These are phyloP conservation scores for Aethionema arabicum DNA, from an alignment of 345 rosid species.

Conservation along the genomic window DNA sequence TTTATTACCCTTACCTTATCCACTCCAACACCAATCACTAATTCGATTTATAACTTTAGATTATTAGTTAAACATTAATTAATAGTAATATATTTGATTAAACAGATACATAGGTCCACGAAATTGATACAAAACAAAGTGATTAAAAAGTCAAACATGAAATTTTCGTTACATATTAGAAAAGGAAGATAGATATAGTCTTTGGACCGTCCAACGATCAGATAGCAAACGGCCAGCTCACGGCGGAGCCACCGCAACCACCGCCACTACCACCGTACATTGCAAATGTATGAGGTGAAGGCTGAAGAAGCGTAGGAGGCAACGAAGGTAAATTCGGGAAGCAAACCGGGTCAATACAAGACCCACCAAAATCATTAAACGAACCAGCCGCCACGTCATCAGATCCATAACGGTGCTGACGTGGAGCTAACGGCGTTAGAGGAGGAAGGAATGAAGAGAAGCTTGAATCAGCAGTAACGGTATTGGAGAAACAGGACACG, in stretches of 20 bases:
- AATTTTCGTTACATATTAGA: not conserved
- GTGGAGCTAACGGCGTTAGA: slow-evolving; percentile 26
- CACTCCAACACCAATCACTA: too few species aligned
- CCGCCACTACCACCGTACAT: slow-evolving; percentile 7
- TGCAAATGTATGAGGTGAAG: slow-evolving; percentile 24
- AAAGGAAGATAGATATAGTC: not conserved
- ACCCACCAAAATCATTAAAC: slow-evolving; percentile 10
- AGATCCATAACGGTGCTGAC: slow-evolving; percentile 26
- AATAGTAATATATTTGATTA: too few species aligned
- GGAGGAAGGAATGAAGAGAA: slow-evolving; percentile 23
- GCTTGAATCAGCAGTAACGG: slow-evolving; percentile 43
- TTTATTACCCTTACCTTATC: too few species aligned
- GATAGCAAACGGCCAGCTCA: slow-evolving; percentile 36
- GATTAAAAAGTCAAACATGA: not conserved
- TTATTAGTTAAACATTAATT: too few species aligned
- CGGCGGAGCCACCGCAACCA: slow-evolving; percentile 14
- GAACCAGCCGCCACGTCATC: slow-evolving; percentile 31
- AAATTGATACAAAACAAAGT: too few species aligned
- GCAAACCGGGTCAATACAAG: slow-evolving; percentile 11
- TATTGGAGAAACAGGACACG: slow-evolving; percentile 99
- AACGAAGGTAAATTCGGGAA: slow-evolving; percentile 34
- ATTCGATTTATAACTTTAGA: too few species aligned
- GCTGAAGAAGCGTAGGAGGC: slow-evolving; percentile 29
- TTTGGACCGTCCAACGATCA: slow-evolving; percentile 18
- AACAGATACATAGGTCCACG: too few species aligned